These are phyloP conservation scores for Metarhizium album DNA, from an alignment of 2,329 filamentous ascomycete genomes.

Conservation along the genomic window DNA sequence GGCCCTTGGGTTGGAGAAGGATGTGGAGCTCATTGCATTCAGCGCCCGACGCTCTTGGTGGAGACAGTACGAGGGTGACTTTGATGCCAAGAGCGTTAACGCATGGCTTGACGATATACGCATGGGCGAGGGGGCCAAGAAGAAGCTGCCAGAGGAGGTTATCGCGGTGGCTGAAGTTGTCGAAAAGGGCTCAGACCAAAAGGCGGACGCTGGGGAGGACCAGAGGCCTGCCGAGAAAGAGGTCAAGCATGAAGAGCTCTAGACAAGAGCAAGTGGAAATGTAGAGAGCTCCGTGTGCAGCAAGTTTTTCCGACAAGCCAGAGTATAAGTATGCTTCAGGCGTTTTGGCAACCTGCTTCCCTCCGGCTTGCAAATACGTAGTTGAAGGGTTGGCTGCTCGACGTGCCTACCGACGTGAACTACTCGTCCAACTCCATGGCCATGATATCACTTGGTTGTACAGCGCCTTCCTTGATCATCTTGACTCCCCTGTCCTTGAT, in stretches of 20 bases:
- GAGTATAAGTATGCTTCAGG: neutral
- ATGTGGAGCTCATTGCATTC: conserved; percentile 66
- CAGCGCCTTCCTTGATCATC: conserved; percentile 47
- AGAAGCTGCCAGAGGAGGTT: conserved; percentile 53
- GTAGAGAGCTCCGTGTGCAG: neutral
- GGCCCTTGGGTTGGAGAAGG: conserved; percentile 46
- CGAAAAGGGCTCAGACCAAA: conserved; percentile 9
- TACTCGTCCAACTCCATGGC: conserved; percentile 38
- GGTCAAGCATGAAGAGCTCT: conserved; percentile 39
- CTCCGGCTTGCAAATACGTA: neutral
- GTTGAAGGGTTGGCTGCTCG: neutral
- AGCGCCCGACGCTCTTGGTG: conserved; percentile 85
- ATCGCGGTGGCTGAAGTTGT: conserved; percentile 36
- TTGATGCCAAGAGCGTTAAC: conserved; percentile 55
- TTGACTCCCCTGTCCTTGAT: conserved; percentile 60
- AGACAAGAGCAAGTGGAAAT: conserved; percentile 10
- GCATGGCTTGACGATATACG: conserved; percentile 85
- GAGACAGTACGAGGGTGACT: conserved; percentile 57
- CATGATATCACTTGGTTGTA: conserved; percentile 36
- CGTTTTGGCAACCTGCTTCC: neutral
- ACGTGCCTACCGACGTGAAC: neutral
- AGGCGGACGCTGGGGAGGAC: neutral
- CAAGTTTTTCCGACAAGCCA: neutral
- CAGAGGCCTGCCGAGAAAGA: conserved; percentile 18
- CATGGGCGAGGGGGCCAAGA: conserved; percentile 75